Evolutionary conservation across 441 rosid species (phyloP).

Genomic region (Croton laevigatus): DNA sequence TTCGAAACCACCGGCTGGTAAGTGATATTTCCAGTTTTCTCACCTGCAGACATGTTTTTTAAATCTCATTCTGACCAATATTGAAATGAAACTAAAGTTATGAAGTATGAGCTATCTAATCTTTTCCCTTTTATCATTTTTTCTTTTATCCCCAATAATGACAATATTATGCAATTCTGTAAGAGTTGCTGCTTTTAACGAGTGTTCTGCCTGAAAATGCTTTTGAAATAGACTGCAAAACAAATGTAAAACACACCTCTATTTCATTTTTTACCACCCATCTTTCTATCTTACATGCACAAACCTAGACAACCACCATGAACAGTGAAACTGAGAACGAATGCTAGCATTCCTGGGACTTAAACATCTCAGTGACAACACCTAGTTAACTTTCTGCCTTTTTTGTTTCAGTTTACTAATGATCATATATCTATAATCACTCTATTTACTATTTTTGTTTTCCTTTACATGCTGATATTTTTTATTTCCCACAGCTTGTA

Average conservation of each 20-base stretch:
- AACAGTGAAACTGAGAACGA: neutral
- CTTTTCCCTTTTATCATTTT: neutral
- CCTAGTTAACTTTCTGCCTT: neutral
- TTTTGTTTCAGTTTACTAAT: no score
- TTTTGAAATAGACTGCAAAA: neutral
- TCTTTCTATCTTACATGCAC: neutral
- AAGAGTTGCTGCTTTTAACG: neutral
- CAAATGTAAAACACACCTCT: neutral
- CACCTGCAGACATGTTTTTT: slow-evolving; percentile 49
- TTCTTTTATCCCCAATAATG: neutral
- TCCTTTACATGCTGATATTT: neutral
- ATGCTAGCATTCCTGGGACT: neutral
- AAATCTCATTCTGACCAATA: slow-evolving; percentile 7
- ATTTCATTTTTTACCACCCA: neutral
- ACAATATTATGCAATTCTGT: neutral
- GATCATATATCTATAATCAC: neutral
- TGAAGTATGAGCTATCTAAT: neutral
- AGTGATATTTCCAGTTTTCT: slow-evolving; percentile 72
- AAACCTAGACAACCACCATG: neutral
- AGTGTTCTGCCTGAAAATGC: neutral
- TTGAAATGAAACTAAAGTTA: neutral
- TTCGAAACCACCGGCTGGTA: slow-evolving; percentile 54
- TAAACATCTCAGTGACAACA: neutral
- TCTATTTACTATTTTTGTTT: neutral
- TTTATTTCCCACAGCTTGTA: neutral